Base-by-base conservation (phyloP, 805 yeast genomes). In the Starmerella powellii region DNA sequence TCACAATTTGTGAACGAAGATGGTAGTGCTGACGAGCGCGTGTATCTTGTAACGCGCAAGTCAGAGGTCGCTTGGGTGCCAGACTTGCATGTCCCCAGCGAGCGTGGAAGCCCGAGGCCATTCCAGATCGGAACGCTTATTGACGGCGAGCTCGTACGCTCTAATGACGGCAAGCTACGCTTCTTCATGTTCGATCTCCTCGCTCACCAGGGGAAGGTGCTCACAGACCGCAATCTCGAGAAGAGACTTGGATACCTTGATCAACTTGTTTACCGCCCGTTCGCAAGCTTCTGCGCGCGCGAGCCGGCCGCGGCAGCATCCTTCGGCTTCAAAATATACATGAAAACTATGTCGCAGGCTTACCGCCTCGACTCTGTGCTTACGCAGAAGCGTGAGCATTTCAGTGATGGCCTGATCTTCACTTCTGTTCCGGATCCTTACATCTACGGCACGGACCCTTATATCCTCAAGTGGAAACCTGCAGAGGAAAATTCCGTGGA, bases 401-500 rank as follows among this genome's bases (percentile, higher is more conserved):
- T 82, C 44, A 78, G 91, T 3, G 99, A 91, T 63, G 99, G 99
- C 1, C 70, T 91, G 21, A 84, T 91, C 46, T 83, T 86, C 60
- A 91, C 99, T 2, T 84, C 94, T 50, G 80, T 93, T 34, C 84
- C 76, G 40, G 74, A 88, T 1, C 93, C 95, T 0, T 91, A 91
- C 62, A 68, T 74, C 2, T 75, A 78, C 48, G 97, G 97, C 12
- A 88, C 97, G 1, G 97, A 91, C 60, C 71, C 75, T 0, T 74
- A 85, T 6, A 66, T 91, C 38, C 64, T 91, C 42, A 91, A 93
- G 62, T 91, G 99, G 99, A 91, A 91, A 57, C 97, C 98, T 2
- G 84, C 94, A 11, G 83, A 83, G 48, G 98, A 88, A 60, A 93
- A 91, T 54, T 80, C 96, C 0, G 74, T 93, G 34, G 99, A 91